Conservation (phyloP, 805 yeast species). For the Wickerhamiella cacticola region DNA sequence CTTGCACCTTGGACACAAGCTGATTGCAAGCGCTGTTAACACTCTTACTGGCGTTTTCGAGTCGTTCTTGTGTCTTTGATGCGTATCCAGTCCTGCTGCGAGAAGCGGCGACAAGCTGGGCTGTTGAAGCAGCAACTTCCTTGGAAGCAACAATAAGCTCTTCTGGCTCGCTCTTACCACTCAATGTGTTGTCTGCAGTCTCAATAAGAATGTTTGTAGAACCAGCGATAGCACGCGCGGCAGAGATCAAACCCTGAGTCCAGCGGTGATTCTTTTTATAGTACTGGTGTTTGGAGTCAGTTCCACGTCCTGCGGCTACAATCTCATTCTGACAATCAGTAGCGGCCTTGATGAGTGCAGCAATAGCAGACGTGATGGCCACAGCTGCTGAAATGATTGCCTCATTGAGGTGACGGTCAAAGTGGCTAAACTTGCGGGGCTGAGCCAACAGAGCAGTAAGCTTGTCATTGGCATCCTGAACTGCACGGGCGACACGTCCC, state of each 20-base stretch:
- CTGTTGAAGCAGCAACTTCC: conserved; percentile 86
- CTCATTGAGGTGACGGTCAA: conserved; percentile 58
- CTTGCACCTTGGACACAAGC: conserved; percentile 59
- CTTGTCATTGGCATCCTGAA: conserved; percentile 51
- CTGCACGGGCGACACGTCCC: conserved; percentile 58
- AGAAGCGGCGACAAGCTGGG: conserved; percentile 84
- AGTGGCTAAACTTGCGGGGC: conserved; percentile 38
- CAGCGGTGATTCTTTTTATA: conserved; percentile 81
- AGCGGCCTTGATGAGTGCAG: conserved; percentile 58
- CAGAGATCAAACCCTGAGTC: conserved; percentile 88
- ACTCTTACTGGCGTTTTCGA: conserved; percentile 55
- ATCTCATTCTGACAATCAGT: conserved; percentile 74
- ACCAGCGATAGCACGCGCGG: conserved; percentile 74
- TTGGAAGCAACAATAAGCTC: conserved; percentile 81
- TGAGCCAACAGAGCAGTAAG: conserved; percentile 40
- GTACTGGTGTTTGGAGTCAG: conserved; percentile 55
- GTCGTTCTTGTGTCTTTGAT: conserved; percentile 62
- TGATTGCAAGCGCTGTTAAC: conserved; percentile 69
- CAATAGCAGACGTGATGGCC: conserved; percentile 68
- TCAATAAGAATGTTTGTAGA: conserved; percentile 70
- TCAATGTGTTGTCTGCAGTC: conserved; percentile 76
- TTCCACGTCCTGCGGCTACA: conserved; percentile 56
- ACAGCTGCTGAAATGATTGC: conserved; percentile 68
- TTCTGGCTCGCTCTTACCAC: conserved; percentile 54
- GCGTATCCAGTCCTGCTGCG: conserved; percentile 69